Evolutionary conservation across 768 basidiomycete species (phyloP), one percentile per base, ranked within the genome.

Genomic region (Mycena belliarum): DNA sequence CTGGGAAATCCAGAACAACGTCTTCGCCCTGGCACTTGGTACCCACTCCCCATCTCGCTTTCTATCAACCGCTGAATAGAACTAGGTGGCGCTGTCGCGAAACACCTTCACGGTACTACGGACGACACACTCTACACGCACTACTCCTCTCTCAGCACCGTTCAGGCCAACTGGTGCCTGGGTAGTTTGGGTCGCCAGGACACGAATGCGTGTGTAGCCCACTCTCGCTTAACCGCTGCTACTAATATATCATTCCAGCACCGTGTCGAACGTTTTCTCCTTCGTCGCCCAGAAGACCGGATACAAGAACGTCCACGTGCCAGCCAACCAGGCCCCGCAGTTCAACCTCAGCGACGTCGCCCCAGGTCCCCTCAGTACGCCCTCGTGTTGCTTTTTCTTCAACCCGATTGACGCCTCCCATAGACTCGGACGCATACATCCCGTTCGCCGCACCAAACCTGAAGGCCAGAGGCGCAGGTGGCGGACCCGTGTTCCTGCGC

Each of bases 111-210:
- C 21, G 79, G 78, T 21, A 83, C 77, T 1, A 75, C 68, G 10
- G 86, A 88, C 70, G 29, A 68, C 43, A 80, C 75, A 7, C 84
- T 78, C 71, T 86, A 87, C 69, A 80, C 80, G 1, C 86, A 88
- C 68, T 87, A 85, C 71, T 85, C 83, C 4, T 65, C 70, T 41
- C 72, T 86, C 49, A 76, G 79, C 14, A 82, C 85, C 21, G 76
- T 85, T 25, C 68, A 86, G 70, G 76, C 77, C 32, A 88, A 87
- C 71, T 87, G 86, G 85, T 70, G 71, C 7, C 80, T 88, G 28
- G 78, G 78, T 33, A 82, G 81, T 12, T 81, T 87, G 21, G 86
- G 85, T n/a, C 79, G 85, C 38, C 73, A 74, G 35, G 84, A 86
- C 63, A 80, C 79, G 43, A 84, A 84, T 69, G 71, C 75, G 73